A percentile compares a stretch with the other conserved stretches of the same genome.
These are phyloP conservation scores for Buxus sempervirens DNA, from an alignment of 164 flowering plant genomes.

Conservation along the genomic window DNA sequence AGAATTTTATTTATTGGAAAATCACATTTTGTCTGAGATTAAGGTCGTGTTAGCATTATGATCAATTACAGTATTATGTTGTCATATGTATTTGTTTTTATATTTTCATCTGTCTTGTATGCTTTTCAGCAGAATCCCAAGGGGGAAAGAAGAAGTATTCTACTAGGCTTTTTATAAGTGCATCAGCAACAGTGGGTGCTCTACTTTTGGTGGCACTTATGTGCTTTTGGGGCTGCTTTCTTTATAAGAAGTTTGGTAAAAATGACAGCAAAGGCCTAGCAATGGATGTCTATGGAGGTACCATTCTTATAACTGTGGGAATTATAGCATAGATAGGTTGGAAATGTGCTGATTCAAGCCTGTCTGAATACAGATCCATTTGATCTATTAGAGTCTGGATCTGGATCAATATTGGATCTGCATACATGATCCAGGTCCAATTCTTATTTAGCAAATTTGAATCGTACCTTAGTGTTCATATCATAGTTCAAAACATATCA, in stretches of 20 bases:
- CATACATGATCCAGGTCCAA: too few species aligned
- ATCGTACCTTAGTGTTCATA: too few species aligned
- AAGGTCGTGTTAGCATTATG: background rate
- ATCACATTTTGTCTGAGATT: background rate
- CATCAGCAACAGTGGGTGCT: conserved; percentile 94
- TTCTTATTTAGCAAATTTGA: too few species aligned
- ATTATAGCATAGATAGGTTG: background rate
- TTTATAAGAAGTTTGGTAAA: conserved; percentile 87
- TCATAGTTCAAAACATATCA: too few species aligned
- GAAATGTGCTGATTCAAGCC: too few species aligned
- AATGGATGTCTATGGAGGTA: conserved; percentile 90
- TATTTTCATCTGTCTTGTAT: background rate
- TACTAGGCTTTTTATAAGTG: conserved; percentile 82
- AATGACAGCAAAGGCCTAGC: conserved; percentile 59
- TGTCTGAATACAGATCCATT: too few species aligned
- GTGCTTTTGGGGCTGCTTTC: conserved; percentile 99
- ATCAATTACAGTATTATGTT: background rate
- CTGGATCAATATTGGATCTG: too few species aligned
- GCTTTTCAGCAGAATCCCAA: conserved; percentile 30
- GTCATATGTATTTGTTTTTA: background rate
- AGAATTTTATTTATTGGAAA: background rate
- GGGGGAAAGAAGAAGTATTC: conserved; percentile 55
- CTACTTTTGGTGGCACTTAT: conserved; percentile 91
- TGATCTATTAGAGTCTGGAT: too few species aligned
- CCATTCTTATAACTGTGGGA: background rate